Evolutionary conservation across 805 yeast species (phyloP).

Genomic region (Yamadazyma olivae): DNA sequence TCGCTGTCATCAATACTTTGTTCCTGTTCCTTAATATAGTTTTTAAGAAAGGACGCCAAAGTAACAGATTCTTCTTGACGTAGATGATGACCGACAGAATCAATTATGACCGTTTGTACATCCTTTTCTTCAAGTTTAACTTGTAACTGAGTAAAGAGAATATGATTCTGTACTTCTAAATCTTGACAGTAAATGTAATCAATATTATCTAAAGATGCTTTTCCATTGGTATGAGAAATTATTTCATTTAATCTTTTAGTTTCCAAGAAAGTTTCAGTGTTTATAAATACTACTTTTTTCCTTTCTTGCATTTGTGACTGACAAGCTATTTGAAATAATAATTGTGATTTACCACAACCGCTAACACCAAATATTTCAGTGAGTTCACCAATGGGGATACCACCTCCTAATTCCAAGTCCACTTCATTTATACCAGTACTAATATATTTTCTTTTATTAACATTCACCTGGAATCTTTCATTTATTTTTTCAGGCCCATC

Average conservation of each 20-base stretch:
- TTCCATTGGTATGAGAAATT: constrained; percentile 11
- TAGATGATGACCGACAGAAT: constrained; percentile 81
- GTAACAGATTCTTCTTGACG: constrained; percentile 50
- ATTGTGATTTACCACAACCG: constrained; percentile 83
- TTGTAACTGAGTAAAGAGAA: constrained; percentile 68
- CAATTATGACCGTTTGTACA: constrained; percentile 55
- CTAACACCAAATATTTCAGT: constrained; percentile 84
- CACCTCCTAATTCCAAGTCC: constrained; percentile 29
- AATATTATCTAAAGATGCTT: constrained; percentile 23
- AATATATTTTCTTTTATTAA: constrained; percentile 9
- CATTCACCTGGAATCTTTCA: too few species aligned
- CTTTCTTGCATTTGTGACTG: constrained; percentile 42
- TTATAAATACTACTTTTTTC: constrained; percentile 51
- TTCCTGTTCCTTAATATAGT: constrained; percentile 19
- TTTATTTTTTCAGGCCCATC: background rate
- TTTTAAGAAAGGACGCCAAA: constrained; percentile 32
- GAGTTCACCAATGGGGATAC: constrained; percentile 27
- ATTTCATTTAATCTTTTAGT: constrained; percentile 52
- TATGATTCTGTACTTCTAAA: constrained; percentile 71
- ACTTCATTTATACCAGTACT: constrained; percentile 23
- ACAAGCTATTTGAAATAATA: constrained; percentile 63
- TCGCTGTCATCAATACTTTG: constrained; percentile 7
- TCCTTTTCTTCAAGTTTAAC: constrained; percentile 32
- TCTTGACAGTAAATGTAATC: constrained; percentile 58
- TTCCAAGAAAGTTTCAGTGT: constrained; percentile 75